Evolutionary conservation across 495 filamentous ascomycete species (phyloP).

Genomic region (Cercophora scortea): DNA sequence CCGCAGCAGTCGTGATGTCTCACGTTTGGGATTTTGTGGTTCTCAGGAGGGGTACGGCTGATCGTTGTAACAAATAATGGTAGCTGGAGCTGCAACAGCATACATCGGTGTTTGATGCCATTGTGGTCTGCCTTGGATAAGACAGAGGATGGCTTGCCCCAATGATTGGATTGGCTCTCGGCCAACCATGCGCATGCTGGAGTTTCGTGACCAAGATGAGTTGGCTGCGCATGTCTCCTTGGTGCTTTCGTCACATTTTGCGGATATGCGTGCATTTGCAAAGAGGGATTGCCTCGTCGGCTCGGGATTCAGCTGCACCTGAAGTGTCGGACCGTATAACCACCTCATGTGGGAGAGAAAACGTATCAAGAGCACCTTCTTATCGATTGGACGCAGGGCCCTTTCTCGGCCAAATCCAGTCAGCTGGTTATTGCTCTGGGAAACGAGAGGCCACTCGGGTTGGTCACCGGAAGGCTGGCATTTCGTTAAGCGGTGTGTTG

Average conservation of each 20-base stretch:
- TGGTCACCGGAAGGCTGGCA: not conserved
- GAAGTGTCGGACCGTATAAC: no score
- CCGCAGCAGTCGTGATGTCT: no score
- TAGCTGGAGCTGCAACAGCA: not conserved
- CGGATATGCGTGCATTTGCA: not conserved
- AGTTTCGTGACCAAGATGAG: not conserved
- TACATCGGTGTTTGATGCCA: no score
- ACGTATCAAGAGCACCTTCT: not conserved
- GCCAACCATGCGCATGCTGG: not conserved
- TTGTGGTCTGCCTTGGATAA: no score
- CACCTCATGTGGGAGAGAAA: no score
- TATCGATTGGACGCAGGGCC: not conserved
- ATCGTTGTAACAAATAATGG: no score
- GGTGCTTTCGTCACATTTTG: not conserved
- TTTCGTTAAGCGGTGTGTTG: slow-evolving; percentile 3
- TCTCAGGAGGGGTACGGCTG: no score
- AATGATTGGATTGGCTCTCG: not conserved
- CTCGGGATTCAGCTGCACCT: no score
- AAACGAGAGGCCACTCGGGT: not conserved
- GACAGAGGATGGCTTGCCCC: no score
- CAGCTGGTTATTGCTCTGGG: not conserved
- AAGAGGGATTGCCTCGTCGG: not conserved
- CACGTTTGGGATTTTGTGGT: no score
- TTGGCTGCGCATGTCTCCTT: not conserved
- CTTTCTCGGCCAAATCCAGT: not conserved